Percentiles rank a stretch among this genome's conserved stretches.
phyloP scores from a whole-genome alignment of 2,329 filamentous ascomycete genomes.

The Fusarium nodosum region DNA sequence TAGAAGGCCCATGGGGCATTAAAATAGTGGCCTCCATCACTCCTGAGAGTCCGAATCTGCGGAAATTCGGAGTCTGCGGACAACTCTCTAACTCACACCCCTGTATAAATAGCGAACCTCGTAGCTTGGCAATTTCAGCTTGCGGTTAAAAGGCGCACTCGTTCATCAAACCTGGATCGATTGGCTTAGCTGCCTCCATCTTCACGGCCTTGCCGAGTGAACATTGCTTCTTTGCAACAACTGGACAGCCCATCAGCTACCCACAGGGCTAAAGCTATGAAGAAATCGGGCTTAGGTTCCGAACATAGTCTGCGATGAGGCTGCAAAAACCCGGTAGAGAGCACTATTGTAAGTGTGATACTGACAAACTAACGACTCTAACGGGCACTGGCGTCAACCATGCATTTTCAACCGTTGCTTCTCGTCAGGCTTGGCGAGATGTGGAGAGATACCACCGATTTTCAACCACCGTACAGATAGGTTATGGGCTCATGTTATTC shows the following conservation, averaged over 20 bases:
- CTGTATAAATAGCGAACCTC: conserved; percentile 17
- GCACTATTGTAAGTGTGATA: not conserved
- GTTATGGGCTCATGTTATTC: not conserved
- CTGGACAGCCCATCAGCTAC: not conserved
- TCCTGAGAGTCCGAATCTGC: conserved; percentile 15
- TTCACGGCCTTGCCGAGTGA: not conserved
- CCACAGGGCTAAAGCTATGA: not conserved
- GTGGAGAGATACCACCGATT: not conserved
- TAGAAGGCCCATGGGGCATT: not conserved
- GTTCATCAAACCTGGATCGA: not conserved
- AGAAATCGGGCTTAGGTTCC: not conserved
- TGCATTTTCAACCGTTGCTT: conserved; percentile 19
- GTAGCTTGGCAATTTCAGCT: conserved; percentile 11
- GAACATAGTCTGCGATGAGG: not conserved
- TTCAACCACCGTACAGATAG: not conserved
- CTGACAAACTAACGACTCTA: conserved; percentile 9
- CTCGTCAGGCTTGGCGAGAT: conserved; percentile 9
- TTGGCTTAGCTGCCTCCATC: not conserved
- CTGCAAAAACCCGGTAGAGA: not conserved
- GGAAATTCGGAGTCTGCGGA: too few species aligned
- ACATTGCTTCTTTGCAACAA: conserved; percentile 15
- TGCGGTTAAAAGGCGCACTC: not conserved
- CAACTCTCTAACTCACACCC: conserved; percentile 13
- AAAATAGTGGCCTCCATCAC: conserved; percentile 20
- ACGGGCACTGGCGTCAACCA: conserved; percentile 17